Evolutionary conservation across 2,329 filamentous ascomycete species (phyloP), one percentile per base, ranked within the genome.

Genomic region (Aspergillus niger): DNA sequence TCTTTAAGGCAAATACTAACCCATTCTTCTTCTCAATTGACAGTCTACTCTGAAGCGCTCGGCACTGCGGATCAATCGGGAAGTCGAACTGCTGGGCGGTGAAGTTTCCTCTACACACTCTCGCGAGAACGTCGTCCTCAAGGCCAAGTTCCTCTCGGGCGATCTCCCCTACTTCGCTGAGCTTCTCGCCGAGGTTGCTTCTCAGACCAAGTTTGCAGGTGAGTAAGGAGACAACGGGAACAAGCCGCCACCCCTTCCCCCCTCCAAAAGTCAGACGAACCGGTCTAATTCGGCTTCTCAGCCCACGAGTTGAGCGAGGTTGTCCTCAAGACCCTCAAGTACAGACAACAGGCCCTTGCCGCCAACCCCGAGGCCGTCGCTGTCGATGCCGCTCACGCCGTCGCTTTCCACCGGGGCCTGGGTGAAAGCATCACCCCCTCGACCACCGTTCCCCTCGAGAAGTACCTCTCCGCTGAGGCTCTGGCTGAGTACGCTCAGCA

Each of bases 91-190:
- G 64, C 88, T 99, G 67, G 95, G 96, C 76, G 92, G 92, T 73
- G 89, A 94, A 86, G 88, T 98, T 81, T 85, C 83, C 70, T 85
- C 94, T 67, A 91, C 91, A 80, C 92, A 97, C 82, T 93, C 92
- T 71, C 90, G 94, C 75, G 95, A 99, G 84, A 92, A 92, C 76
- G 82, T 99, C 65, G 88, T 99, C 62, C 82, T 99, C 73, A 89
- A 94, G 80, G 91, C 95, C 77, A 96, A 90, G 83, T 99, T 99
- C 85, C 87, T 99, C 69, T 89, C 92, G 76, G 89, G 95, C 77
- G 93, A 99, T 77, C 88, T 99, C 69, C 95, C 95, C 69, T 99
- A 98, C 86, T 99, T 97, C 79, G 87, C 92, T 73, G 95, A 99
- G 84, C 85, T 99, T 67, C 86, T 99, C 70, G 92, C 90, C 74